phyloP scores from a whole-genome alignment of 768 basidiomycete genomes.

The Lactifluus echinatus region DNA sequence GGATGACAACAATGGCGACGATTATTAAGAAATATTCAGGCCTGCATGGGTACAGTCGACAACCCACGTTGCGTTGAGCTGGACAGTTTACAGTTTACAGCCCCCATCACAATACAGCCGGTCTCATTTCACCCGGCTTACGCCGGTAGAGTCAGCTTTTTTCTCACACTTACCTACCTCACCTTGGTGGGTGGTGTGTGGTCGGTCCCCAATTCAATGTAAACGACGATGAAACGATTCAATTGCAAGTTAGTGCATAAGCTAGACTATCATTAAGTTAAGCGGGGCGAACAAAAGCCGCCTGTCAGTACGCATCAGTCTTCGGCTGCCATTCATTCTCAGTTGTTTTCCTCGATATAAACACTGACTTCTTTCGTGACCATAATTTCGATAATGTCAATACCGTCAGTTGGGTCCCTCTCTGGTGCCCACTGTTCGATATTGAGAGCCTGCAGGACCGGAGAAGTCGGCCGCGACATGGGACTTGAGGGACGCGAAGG shows the following conservation, averaged over 20 bases:
- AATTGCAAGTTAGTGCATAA: not conserved
- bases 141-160: not conserved
- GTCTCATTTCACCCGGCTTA: not conserved
- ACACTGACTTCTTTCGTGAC: constrained; percentile 9
- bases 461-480: constrained; percentile 1
- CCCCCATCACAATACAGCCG: not conserved
- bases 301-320: not conserved
- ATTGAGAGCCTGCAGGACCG: constrained; percentile 1
- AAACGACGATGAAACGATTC: not conserved
- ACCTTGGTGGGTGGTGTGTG: too few relatives aligned
- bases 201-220: not conserved
- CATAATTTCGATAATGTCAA: constrained; percentile 11
- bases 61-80: constrained; percentile 5
- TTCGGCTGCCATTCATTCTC: not conserved
- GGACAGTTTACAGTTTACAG: not conserved
- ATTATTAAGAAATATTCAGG: not conserved
- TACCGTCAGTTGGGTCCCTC: constrained; percentile 9
- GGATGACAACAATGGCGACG: constrained; percentile 3
- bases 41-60: constrained; percentile 6
- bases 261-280: not conserved
- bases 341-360: not conserved
- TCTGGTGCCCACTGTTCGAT: constrained; percentile 3
- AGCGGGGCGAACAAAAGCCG: not conserved
- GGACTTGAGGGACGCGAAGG: constrained; percentile 7
- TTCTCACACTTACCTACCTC: constrained; percentile 5